Percentiles rank a stretch among this genome's conserved stretches.
phyloP scores from a whole-genome alignment of 2,329 filamentous ascomycete species.

The Alternaria burnsii region DNA sequence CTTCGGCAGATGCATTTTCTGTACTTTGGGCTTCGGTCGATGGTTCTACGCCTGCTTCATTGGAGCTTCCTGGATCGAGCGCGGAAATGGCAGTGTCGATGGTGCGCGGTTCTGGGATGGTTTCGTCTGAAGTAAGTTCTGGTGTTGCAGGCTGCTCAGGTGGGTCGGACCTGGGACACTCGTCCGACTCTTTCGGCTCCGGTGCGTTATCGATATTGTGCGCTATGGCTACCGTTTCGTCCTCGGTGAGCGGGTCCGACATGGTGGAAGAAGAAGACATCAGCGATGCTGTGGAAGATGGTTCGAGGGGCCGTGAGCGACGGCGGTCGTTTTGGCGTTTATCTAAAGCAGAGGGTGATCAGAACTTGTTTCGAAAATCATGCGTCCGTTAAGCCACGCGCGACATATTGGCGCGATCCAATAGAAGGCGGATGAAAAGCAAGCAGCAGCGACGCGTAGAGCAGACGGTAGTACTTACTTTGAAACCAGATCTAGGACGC shows the following conservation, averaged over 20 bases:
- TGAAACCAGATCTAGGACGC: constrained; percentile 90
- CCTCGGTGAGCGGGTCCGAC: constrained; percentile 46
- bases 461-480: constrained; percentile 22
- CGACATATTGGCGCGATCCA: not conserved
- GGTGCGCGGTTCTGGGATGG: constrained; percentile 21
- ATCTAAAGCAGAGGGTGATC: constrained; percentile 22
- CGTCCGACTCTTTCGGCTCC: constrained; percentile 24
- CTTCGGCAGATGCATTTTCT: constrained; percentile 37
- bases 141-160: constrained; percentile 32
- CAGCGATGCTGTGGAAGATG: constrained; percentile 42
- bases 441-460: constrained; percentile 1
- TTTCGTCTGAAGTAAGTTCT: constrained; percentile 31
- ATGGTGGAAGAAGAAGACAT: constrained; percentile 50
- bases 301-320: constrained; percentile 78
- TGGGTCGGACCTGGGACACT: constrained; percentile 29
- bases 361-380: constrained; percentile 16
- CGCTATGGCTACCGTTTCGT: constrained; percentile 31
- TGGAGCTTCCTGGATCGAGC: constrained; percentile 28
- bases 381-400: not conserved
- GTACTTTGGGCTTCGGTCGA: constrained; percentile 35
- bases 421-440: not conserved
- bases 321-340: constrained; percentile 90
- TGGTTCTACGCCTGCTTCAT: constrained; percentile 27
- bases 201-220: constrained; percentile 33
- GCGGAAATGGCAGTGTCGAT: constrained; percentile 19